Evolutionary conservation across 192 early-diverging fungal species (phyloP).

Genomic region (Linnemannia zychae): DNA sequence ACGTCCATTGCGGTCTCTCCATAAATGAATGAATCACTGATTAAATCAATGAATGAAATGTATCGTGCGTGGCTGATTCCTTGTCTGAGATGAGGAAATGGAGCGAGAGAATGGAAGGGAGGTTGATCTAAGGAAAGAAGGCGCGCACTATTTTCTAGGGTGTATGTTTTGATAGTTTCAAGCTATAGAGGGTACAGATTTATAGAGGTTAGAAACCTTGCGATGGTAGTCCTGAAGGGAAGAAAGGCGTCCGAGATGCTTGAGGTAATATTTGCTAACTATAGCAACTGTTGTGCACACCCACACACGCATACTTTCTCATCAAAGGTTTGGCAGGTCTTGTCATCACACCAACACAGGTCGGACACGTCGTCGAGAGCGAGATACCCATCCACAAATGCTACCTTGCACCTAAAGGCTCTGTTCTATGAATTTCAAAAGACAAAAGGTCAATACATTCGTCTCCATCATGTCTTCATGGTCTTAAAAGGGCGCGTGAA

Average conservation of each 20-base stretch:
- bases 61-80: not conserved
- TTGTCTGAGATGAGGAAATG: not conserved
- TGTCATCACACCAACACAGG: not conserved
- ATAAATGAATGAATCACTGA: not conserved
- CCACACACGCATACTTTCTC: not conserved
- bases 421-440: no score
- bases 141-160: no score
- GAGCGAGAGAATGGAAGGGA: no score
- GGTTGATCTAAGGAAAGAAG: no score
- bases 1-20: not conserved
- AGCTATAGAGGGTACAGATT: no score
- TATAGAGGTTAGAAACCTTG: no score
- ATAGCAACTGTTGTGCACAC: conserved; percentile 10
- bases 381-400: not conserved
- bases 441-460: no score
- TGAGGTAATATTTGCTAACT: not conserved
- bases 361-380: not conserved
- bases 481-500: no score
- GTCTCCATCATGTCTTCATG: no score
- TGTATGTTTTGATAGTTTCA: no score
- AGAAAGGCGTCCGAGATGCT: not conserved
- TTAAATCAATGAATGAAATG: not conserved
- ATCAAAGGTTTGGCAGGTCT: not conserved
- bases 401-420: not conserved
- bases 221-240: not conserved